Conservation (phyloP, 345 rosid species). For the Erodium maritimum region DNA sequence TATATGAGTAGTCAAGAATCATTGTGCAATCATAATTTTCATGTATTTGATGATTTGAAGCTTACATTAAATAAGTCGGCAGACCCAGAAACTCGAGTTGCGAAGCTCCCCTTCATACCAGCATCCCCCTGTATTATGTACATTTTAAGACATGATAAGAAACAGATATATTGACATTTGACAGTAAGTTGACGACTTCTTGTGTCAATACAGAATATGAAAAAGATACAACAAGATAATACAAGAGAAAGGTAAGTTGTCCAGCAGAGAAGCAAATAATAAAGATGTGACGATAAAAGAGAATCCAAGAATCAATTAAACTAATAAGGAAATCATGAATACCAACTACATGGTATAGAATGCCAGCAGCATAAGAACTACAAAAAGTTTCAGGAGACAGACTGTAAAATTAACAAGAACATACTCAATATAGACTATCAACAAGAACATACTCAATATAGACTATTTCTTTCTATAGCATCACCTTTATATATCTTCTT, state of each 20-base stretch:
- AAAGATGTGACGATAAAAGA: neutral
- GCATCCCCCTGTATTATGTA: slow-evolving; percentile 52
- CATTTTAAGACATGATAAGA: slow-evolving; percentile 2
- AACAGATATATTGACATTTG: too few relatives aligned
- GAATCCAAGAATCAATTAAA: neutral
- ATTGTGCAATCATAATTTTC: slow-evolving; percentile 3
- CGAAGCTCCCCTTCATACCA: slow-evolving; percentile 87
- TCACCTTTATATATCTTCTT: slow-evolving; percentile 77
- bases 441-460: neutral
- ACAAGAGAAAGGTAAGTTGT: too few relatives aligned
- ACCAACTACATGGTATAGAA: too few relatives aligned
- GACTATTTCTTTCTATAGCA: neutral
- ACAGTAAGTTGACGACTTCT: too few relatives aligned
- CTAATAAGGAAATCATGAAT: too few relatives aligned
- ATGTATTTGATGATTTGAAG: slow-evolving; percentile 2
- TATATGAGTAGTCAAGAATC: neutral
- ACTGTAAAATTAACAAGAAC: too few relatives aligned
- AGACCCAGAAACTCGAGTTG: slow-evolving; percentile 84
- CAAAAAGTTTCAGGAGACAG: too few relatives aligned
- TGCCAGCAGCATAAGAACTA: too few relatives aligned
- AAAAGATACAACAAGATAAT: too few relatives aligned
- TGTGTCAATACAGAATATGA: too few relatives aligned
- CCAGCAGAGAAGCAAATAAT: neutral
- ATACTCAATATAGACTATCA: too few relatives aligned
- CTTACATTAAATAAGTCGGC: slow-evolving; percentile 72